Base-by-base conservation (phyloP, 768 basidiomycete genomes). In the Cantharellus anzutake region DNA sequence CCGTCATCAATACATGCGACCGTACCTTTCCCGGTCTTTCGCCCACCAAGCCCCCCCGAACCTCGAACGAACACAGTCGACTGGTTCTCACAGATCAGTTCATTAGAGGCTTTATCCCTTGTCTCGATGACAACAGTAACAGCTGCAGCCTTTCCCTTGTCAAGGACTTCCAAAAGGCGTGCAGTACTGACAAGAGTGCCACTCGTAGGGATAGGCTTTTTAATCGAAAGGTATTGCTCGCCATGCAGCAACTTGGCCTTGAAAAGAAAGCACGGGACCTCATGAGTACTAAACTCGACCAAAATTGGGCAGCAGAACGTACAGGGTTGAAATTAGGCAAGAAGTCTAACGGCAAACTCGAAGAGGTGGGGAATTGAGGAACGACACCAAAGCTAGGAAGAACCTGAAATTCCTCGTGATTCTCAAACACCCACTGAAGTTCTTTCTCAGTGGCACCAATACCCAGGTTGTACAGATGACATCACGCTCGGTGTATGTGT, bases 231-330 rank as follows among this genome's bases (percentile, higher is more conserved):
- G 70, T 89, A 98, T 67, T 98, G 96, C 68, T 99, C 96, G 51
- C 96, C 96, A 68, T 99, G 96, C 16, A 99, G 78, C n/a, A 99
- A 75, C 71, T 90, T 97, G 53, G 92, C 89, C 89, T 91, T 62
- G 2, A 42, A 35, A 42, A 4, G 50, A 35, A 42, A 4, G 50
- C 38, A 41, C 16, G 16, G 57, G 44, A 42, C 34, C 41, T 20
- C 44, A 5, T 38, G 51, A 60, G 29, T 48, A 11, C 11, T 7
- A 55, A 7, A 55, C 14, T 37, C 35, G 52, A 62, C n/a, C n/a
- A 38, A 11, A 7, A 5, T 7, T n/a, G 41, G 52, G 7, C 7
- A 37, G 52, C 11, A 37, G 52, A 16, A 14, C 80, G 56, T 65
- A 88, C 89, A 3, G 90, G 91, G 67, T 93, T 93, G 75, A 83